Conservation (phyloP, 768 basidiomycete genomes). For the Tricholoma sp. region DNA sequence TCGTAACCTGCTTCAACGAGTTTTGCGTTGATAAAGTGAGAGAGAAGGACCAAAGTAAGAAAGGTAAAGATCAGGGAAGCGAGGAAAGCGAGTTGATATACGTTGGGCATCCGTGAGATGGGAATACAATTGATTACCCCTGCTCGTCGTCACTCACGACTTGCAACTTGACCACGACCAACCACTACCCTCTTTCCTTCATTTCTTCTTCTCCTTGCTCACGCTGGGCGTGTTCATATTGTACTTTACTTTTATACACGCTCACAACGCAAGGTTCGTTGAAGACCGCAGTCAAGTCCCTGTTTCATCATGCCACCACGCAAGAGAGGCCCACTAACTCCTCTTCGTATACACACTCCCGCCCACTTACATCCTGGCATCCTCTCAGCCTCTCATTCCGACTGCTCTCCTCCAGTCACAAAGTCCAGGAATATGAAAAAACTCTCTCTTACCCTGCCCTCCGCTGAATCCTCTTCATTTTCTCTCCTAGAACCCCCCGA, state of each 20-base stretch:
- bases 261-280: constrained; percentile 18
- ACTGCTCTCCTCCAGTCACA: constrained; percentile 35
- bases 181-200: constrained; percentile 14
- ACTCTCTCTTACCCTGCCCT: constrained; percentile 63
- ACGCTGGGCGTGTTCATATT: constrained; percentile 19
- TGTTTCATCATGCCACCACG: constrained; percentile 20
- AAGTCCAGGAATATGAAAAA: constrained; percentile 69
- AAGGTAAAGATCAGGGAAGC: constrained; percentile 46
- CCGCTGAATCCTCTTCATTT: constrained; percentile 17
- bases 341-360: constrained; percentile 56
- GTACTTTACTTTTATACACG: constrained; percentile 10
- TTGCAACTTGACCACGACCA: neutral
- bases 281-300: constrained; percentile 16
- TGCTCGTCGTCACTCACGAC: no score
- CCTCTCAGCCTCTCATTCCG: constrained; percentile 48
- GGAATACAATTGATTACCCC: no score
- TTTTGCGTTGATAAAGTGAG: constrained; percentile 34
- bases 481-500: constrained; percentile 11
- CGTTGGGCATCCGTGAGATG: constrained; percentile 46
- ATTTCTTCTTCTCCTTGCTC: constrained; percentile 11
- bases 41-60: constrained; percentile 38
- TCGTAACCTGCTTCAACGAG: constrained; percentile 55
- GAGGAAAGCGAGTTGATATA: constrained; percentile 50
- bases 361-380: constrained; percentile 20
- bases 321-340: constrained; percentile 35